Percentiles rank a stretch among this genome's conserved stretches.
phyloP scores from a whole-genome alignment of 1,284 basidiomycete species.

The Rhodotorula sp. region DNA sequence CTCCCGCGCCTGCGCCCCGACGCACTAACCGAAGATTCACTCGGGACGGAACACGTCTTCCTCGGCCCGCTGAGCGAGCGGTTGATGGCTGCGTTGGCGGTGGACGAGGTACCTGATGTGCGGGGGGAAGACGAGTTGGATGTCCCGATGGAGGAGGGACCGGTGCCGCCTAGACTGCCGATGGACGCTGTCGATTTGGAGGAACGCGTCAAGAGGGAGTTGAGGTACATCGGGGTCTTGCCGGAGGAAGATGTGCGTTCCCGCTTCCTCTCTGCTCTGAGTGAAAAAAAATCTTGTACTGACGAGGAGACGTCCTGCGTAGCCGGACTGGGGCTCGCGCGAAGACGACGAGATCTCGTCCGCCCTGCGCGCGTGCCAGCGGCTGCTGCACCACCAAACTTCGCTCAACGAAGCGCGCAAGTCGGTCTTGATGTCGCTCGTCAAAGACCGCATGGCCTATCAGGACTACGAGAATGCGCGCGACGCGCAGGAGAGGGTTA shows the following conservation, averaged over 20 bases:
- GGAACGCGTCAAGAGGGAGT: conserved; percentile 56
- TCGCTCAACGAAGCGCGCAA: conserved; percentile 80
- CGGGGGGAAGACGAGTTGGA: conserved; percentile 10
- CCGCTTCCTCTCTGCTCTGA: no score
- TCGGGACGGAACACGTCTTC: conserved; percentile 64
- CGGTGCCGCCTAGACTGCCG: conserved; percentile 4
- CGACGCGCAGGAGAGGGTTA: conserved; percentile 78
- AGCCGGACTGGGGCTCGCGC: conserved; percentile 55
- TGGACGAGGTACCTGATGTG: conserved; percentile 60
- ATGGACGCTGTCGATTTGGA: conserved; percentile 57
- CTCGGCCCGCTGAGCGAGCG: conserved; percentile 72
- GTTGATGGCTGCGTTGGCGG: conserved; percentile 42
- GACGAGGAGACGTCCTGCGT: not conserved
- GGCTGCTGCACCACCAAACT: conserved; percentile 71
- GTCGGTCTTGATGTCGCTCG: conserved; percentile 67
- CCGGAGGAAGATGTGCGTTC: conserved; percentile 54
- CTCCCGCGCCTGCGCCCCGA: conserved; percentile 58
- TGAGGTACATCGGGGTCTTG: conserved; percentile 56
- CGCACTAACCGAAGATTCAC: conserved; percentile 63
- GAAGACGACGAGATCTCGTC: conserved; percentile 92
- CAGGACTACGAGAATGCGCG: conserved; percentile 79
- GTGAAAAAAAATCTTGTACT: rapidly evolving
- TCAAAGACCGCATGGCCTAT: conserved; percentile 82
- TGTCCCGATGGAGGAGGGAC: not conserved
- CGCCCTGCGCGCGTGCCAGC: conserved; percentile 81